These are phyloP conservation scores for Penicillium paxilli DNA, from an alignment of 495 filamentous ascomycete species.

Conservation along the genomic window DNA sequence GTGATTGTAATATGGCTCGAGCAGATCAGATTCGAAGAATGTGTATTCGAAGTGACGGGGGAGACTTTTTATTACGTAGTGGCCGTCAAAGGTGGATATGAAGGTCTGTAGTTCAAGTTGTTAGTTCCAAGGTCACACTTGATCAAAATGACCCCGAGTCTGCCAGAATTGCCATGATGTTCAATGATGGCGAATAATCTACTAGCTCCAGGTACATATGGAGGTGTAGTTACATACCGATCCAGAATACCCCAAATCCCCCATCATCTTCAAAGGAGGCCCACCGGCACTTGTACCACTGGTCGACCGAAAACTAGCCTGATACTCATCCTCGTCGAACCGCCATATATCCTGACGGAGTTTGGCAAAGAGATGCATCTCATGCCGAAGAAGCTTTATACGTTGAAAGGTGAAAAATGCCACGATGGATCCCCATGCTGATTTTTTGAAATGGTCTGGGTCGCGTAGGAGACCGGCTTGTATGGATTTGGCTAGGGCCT, in stretches of 20 bases:
- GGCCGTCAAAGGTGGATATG: conserved; percentile 58
- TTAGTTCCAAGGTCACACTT: background rate
- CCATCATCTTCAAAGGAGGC: conserved; percentile 44
- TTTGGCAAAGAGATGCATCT: conserved; percentile 23
- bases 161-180: too few relatives aligned
- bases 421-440: conserved; percentile 25
- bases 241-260: conserved; percentile 61
- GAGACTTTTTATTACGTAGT: conserved; percentile 66
- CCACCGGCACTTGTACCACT: too few relatives aligned
- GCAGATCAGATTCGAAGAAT: conserved; percentile 65
- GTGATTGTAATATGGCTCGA: conserved; percentile 59
- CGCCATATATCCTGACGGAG: conserved; percentile 47
- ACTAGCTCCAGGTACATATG: too few relatives aligned
- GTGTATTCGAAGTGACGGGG: conserved; percentile 65
- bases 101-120: conserved; percentile 54
- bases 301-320: conserved; percentile 46
- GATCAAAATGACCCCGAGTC: too few relatives aligned
- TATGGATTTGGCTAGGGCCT: conserved; percentile 34
- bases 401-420: conserved; percentile 38
- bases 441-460: conserved; percentile 26
- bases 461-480: conserved; percentile 34
- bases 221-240: too few relatives aligned
- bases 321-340: conserved; percentile 56
- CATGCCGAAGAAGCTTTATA: conserved; percentile 34
- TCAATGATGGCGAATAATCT: too few relatives aligned